Evolutionary conservation across 2,329 filamentous ascomycete species (phyloP).

Genomic region (Phoma sp.): DNA sequence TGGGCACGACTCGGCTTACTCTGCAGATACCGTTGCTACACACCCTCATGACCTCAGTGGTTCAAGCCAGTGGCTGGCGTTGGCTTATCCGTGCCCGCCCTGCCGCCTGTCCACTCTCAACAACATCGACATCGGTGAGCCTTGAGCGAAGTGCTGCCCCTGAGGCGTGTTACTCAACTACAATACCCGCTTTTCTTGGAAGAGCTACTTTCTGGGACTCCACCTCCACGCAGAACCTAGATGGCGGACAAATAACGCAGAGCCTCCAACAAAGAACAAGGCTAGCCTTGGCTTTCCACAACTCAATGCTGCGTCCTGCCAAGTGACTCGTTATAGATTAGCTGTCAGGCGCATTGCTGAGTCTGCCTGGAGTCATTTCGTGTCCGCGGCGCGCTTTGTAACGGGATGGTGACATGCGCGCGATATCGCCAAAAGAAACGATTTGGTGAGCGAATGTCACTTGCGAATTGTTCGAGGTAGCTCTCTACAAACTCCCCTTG

Average conservation of each 20-base stretch:
- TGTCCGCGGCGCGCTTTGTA: background rate
- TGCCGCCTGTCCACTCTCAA: slow-evolving; percentile 13
- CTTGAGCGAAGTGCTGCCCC: slow-evolving; percentile 1
- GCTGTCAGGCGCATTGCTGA: background rate
- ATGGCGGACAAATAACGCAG: too few species aligned
- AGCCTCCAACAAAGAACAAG: too few species aligned
- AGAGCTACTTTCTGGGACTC: too few species aligned
- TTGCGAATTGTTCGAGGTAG: background rate
- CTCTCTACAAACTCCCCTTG: background rate
- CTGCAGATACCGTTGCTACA: background rate
- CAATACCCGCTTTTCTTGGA: background rate
- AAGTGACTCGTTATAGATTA: too few species aligned
- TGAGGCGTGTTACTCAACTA: slow-evolving; percentile 2
- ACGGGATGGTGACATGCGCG: background rate
- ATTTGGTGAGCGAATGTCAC: background rate
- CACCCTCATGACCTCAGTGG: background rate
- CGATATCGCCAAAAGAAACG: background rate
- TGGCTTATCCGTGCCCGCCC: slow-evolving; percentile 8
- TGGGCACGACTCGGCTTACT: background rate
- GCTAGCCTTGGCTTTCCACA: too few species aligned
- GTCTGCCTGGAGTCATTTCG: background rate
- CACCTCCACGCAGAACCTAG: too few species aligned
- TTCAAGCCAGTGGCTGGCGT: slow-evolving; percentile 3
- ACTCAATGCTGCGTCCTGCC: too few species aligned
- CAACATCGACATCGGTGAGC: slow-evolving; percentile 10